These are phyloP conservation scores for Fraxinus cuspidata DNA, from an alignment of 257 asterid genomes.

Conservation along the genomic window DNA sequence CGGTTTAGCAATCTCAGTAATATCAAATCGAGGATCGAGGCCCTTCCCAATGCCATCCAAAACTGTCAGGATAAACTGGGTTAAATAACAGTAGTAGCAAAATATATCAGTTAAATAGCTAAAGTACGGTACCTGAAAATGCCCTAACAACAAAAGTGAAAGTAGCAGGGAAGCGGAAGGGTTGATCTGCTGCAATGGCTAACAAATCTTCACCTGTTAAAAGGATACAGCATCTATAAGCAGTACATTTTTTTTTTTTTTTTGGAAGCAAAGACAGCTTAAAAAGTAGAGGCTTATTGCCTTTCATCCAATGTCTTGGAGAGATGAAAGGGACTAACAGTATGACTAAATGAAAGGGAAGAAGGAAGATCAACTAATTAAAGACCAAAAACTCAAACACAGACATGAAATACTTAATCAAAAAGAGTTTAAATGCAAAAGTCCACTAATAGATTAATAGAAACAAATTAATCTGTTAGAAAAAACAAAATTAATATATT, in stretches of 20 bases:
- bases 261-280: background rate
- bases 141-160: conserved; percentile 98
- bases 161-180: conserved; percentile 97
- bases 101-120: background rate
- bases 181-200: conserved; percentile 95
- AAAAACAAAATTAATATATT: too few relatives aligned
- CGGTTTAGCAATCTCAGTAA: conserved; percentile 98
- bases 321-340: background rate
- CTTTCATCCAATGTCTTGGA: background rate
- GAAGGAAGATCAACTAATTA: background rate
- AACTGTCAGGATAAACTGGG: conserved; percentile 46
- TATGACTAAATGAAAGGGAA: background rate
- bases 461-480: background rate
- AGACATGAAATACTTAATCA: background rate
- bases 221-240: conserved; percentile 16
- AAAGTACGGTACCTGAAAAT: conserved; percentile 68
- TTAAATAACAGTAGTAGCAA: conserved; percentile 28
- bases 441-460: too few relatives aligned
- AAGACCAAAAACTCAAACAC: background rate
- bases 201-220: conserved; percentile 88
- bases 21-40: conserved; percentile 97
- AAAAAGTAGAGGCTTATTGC: background rate
- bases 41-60: conserved; percentile 99
- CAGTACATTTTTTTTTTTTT: background rate
- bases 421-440: background rate